These are phyloP conservation scores for Aurantiochytrium sp. DNA, from an alignment of 108 stramenopile genomes.

Conservation along the genomic window DNA sequence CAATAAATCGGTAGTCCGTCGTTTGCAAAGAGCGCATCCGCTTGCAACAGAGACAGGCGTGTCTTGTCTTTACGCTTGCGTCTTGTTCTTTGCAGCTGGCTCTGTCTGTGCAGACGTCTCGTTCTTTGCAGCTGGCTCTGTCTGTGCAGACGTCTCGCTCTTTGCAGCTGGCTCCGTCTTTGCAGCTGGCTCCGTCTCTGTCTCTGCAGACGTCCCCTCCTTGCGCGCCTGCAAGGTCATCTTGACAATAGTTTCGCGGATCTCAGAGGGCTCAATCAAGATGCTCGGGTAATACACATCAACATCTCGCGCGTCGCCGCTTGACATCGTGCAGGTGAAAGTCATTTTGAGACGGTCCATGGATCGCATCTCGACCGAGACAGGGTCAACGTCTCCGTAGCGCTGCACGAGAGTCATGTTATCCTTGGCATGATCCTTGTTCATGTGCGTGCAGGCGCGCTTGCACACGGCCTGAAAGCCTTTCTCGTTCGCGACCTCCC, in stretches of 20 bases:
- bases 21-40: too few relatives aligned
- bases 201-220: neutral
- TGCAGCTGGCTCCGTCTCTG: too few relatives aligned
- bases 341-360: neutral
- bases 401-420: neutral
- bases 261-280: neutral
- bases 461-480: neutral
- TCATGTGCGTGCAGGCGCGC: neutral
- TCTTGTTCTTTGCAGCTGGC: too few relatives aligned
- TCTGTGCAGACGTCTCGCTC: neutral
- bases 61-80: too few relatives aligned
- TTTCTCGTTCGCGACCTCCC: neutral
- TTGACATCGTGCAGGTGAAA: neutral
- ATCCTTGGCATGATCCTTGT: constrained; percentile 8
- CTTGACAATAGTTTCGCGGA: neutral
- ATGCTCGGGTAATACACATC: neutral
- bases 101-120: too few relatives aligned
- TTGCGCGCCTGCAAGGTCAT: constrained; percentile 9
- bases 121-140: too few relatives aligned
- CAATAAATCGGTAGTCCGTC: too few relatives aligned
- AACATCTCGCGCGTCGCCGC: neutral
- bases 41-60: too few relatives aligned
- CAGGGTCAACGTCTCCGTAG: neutral
- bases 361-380: neutral
- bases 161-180: too few relatives aligned